These are phyloP conservation scores for Myrica gale DNA, from an alignment of 306 rosid species.

Conservation along the genomic window DNA sequence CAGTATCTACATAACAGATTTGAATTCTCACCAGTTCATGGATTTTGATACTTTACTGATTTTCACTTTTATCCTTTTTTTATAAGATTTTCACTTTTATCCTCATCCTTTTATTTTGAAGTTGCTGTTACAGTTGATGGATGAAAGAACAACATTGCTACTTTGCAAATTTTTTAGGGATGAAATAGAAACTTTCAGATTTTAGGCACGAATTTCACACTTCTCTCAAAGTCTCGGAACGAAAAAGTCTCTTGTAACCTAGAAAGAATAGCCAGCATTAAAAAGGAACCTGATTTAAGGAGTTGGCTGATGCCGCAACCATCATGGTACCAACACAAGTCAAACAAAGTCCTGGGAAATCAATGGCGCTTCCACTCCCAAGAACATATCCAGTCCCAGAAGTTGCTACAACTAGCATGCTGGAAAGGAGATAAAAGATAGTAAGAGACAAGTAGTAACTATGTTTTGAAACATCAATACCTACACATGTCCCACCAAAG, in stretches of 20 bases:
- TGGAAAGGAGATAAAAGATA: conserved; percentile 28
- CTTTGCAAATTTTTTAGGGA: too few species aligned
- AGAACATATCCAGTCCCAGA: conserved; percentile 94
- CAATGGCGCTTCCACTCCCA: conserved; percentile 69
- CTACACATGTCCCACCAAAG: background rate
- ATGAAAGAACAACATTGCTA: too few species aligned
- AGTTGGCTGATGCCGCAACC: conserved; percentile 95
- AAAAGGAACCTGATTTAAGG: conserved; percentile 81
- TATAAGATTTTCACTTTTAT: too few species aligned
- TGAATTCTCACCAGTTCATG: too few species aligned
- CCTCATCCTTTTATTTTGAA: too few species aligned
- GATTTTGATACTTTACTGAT: too few species aligned
- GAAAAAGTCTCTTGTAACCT: background rate
- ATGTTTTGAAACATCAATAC: conserved; percentile 2
- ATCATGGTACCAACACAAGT: conserved; percentile 96
- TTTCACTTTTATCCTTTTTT: too few species aligned
- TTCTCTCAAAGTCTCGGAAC: too few species aligned
- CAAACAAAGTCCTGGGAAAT: conserved; percentile 62
- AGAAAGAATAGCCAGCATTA: background rate
- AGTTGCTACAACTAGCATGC: conserved; percentile 93
- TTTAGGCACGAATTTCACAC: too few species aligned
- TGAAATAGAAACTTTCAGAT: too few species aligned
- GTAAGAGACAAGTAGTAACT: conserved; percentile 4
- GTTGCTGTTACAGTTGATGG: too few species aligned
- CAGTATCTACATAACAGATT: too few species aligned